Conservation (phyloP, 2,329 filamentous ascomycete genomes). For the Blastomyces gilchristii region DNA sequence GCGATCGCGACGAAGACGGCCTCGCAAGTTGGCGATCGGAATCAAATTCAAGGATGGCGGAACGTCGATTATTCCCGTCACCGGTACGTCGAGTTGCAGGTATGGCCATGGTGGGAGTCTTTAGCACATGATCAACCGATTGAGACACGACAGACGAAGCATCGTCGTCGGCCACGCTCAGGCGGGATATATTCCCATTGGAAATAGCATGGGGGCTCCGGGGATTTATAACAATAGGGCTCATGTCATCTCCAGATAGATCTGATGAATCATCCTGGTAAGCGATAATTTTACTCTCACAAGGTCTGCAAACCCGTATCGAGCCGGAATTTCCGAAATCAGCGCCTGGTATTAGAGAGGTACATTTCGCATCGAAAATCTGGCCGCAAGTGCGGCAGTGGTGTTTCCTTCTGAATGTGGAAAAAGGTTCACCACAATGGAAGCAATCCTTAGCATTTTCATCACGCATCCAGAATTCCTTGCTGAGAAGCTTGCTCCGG, state of each 20-base stretch:
- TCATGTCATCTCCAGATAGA: constrained; percentile 60
- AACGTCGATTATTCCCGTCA: constrained; percentile 71
- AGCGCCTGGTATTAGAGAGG: constrained; percentile 75
- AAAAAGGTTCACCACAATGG: constrained; percentile 78
- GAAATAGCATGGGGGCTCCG: constrained; percentile 50
- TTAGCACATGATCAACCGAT: constrained; percentile 37
- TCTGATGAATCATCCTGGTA: constrained; percentile 87
- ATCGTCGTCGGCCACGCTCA: constrained; percentile 38
- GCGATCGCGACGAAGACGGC: constrained; percentile 86
- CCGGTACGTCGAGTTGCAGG: constrained; percentile 55
- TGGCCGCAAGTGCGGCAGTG: constrained; percentile 94
- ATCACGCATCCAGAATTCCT: constrained; percentile 98
- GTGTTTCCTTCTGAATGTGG: constrained; percentile 89
- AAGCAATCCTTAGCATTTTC: constrained; percentile 98
- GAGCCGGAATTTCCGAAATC: constrained; percentile 78
- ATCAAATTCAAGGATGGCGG: constrained; percentile 83
- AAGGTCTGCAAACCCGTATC: constrained; percentile 84
- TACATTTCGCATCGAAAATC: constrained; percentile 96
- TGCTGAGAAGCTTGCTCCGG: constrained; percentile 77
- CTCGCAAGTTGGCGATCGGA: constrained; percentile 64
- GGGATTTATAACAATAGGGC: constrained; percentile 55
- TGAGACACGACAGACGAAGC: constrained; percentile 38
- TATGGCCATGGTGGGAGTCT: constrained; percentile 53
- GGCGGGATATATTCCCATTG: constrained; percentile 33
- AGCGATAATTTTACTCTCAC: constrained; percentile 80